Evolutionary conservation across 177 flowering plant species (phyloP).

Genomic region (Tripterygium wilfordii): DNA sequence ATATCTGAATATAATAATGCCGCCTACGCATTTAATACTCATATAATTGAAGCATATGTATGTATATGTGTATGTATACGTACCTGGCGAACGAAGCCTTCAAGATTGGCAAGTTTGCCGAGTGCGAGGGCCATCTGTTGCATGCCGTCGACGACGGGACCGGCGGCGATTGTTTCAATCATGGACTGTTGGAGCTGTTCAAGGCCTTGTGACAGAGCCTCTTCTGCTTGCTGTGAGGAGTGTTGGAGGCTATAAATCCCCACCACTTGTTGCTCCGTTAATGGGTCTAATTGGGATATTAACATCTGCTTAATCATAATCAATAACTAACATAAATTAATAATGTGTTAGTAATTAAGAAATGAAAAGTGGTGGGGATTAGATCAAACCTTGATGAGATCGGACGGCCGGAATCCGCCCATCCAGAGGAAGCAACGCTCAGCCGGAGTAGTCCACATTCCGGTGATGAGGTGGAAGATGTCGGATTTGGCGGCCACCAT

Average conservation of each 20-base stretch:
- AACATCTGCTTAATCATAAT: conserved; percentile 45
- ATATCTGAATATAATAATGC: too few species aligned
- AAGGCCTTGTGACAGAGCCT: conserved; percentile 82
- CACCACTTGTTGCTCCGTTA: conserved; percentile 87
- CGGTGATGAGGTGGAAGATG: conserved; percentile 82
- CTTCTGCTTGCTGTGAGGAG: conserved; percentile 90
- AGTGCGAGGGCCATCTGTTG: conserved; percentile 86
- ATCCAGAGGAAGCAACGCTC: conserved; percentile 99
- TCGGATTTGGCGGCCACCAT: conserved; percentile 78
- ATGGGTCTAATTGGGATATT: conserved; percentile 70
- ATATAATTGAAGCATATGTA: too few species aligned
- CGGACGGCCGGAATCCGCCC: conserved; percentile 96
- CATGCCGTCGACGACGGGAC: conserved; percentile 58
- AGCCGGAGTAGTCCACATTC: conserved; percentile 91
- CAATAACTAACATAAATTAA: too few species aligned
- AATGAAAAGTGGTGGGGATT: too few species aligned
- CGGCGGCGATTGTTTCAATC: conserved; percentile 63
- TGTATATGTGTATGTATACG: not conserved
- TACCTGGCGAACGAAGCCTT: conserved; percentile 97
- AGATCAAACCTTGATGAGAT: conserved; percentile 76
- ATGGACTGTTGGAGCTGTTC: conserved; percentile 91
- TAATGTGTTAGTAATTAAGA: too few species aligned
- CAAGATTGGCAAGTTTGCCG: conserved; percentile 81
- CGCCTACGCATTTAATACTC: too few species aligned
- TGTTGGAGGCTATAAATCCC: conserved; percentile 84